These are phyloP conservation scores for Penicillium expansum DNA, from an alignment of 2,329 filamentous ascomycete species.

Conservation along the genomic window DNA sequence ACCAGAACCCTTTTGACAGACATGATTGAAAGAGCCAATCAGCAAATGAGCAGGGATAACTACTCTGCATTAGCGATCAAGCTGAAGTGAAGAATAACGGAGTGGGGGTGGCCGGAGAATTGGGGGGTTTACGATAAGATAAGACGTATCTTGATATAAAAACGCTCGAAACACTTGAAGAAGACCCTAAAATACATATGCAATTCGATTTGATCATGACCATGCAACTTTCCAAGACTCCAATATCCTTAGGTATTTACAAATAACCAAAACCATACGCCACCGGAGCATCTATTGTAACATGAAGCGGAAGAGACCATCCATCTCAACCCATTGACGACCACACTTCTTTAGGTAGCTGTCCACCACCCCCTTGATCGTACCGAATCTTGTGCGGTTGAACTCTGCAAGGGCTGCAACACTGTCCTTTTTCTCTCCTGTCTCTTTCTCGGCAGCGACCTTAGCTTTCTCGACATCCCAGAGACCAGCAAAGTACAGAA, in stretches of 20 bases:
- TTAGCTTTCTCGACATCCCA: slow-evolving; percentile 88
- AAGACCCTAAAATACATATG: slow-evolving; percentile 7
- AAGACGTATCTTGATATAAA: not conserved
- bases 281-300: slow-evolving; percentile 45
- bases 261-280: slow-evolving; percentile 20
- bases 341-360: slow-evolving; percentile 86
- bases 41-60: not conserved
- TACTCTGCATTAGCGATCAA: not conserved
- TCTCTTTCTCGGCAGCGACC: slow-evolving; percentile 49
- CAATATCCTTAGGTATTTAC: slow-evolving; percentile 25
- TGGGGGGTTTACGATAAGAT: not conserved
- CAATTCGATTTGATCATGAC: slow-evolving; percentile 8
- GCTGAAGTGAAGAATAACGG: slow-evolving; percentile 11
- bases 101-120: slow-evolving; percentile 10
- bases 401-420: slow-evolving; percentile 72
- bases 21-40: slow-evolving; percentile 29
- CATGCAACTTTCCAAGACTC: slow-evolving; percentile 3
- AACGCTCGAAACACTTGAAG: not conserved
- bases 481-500: slow-evolving; percentile 78
- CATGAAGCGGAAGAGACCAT: slow-evolving; percentile 67
- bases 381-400: slow-evolving; percentile 76
- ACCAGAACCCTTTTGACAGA: slow-evolving; percentile 62
- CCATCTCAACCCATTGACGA: slow-evolving; percentile 91
- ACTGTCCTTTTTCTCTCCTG: slow-evolving; percentile 60
- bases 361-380: slow-evolving; percentile 73